Conservation (phyloP, 352 stramenopile genomes). For the Chrysophaeum taylorii region DNA sequence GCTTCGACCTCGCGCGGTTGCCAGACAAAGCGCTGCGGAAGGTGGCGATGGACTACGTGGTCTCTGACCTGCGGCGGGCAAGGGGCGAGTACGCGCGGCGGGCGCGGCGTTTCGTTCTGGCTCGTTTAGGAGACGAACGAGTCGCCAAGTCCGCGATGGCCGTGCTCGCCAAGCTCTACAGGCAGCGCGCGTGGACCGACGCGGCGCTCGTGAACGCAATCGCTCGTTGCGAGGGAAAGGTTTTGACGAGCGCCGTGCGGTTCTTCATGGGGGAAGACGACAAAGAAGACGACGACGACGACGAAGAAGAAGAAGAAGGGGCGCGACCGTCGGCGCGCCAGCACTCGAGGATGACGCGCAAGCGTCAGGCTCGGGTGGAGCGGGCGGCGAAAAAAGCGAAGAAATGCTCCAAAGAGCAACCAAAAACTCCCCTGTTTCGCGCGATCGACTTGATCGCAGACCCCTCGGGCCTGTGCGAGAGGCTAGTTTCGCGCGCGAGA, state of each 20-base stretch:
- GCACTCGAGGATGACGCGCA: slow-evolving; percentile 92
- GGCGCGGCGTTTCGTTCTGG: not conserved
- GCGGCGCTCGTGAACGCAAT: slow-evolving; percentile 91
- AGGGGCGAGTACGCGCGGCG: slow-evolving; percentile 13
- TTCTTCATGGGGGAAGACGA: slow-evolving; percentile 88
- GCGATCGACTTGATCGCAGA: slow-evolving; percentile 95
- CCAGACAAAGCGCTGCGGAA: slow-evolving; percentile 88
- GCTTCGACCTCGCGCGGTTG: slow-evolving; percentile 80
- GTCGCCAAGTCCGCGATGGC: slow-evolving; percentile 73
- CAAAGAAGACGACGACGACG: slow-evolving; percentile 77
- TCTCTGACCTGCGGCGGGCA: slow-evolving; percentile 69
- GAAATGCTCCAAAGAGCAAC: slow-evolving; percentile 14
- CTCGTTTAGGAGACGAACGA: slow-evolving; percentile 14
- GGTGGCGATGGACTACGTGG: slow-evolving; percentile 86
- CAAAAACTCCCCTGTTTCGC: slow-evolving; percentile 53
- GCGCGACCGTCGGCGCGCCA: slow-evolving; percentile 69
- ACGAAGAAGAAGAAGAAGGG: slow-evolving; percentile 66
- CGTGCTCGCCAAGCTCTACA: slow-evolving; percentile 88
- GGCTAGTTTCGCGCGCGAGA: slow-evolving; percentile 75
- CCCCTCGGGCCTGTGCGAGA: slow-evolving; percentile 82
- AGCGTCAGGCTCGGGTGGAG: slow-evolving; percentile 63
- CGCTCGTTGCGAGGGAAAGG: slow-evolving; percentile 60
- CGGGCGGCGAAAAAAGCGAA: slow-evolving; percentile 78
- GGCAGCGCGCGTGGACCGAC: slow-evolving; percentile 87
- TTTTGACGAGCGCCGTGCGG: slow-evolving; percentile 68